phyloP scores from a whole-genome alignment of 148 eudicot genomes.

The Limonium bicolor region DNA sequence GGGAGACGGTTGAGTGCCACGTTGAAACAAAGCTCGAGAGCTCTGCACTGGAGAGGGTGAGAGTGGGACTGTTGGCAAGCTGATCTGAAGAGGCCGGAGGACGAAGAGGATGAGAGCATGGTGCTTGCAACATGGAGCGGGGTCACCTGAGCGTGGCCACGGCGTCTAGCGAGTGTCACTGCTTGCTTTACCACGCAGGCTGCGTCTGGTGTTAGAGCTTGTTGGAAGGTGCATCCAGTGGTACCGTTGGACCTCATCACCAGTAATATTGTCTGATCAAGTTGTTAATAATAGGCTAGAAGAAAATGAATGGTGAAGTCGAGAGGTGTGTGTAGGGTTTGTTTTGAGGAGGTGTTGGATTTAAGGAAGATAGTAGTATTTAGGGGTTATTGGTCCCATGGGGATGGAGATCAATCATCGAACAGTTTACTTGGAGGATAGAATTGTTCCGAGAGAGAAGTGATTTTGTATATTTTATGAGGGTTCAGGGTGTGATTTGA shows the following conservation, averaged over 20 bases:
- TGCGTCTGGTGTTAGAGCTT: conserved; percentile 63
- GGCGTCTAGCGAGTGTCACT: conserved; percentile 36
- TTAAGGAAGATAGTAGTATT: too few species aligned
- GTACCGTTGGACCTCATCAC: conserved; percentile 59
- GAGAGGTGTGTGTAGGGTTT: too few species aligned
- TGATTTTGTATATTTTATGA: too few species aligned
- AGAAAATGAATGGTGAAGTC: too few species aligned
- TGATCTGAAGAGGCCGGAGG: conserved; percentile 48
- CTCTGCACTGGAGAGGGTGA: conserved; percentile 77
- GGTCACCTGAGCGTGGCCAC: conserved; percentile 86
- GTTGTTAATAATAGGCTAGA: too few species aligned
- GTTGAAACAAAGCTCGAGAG: conserved; percentile 88
- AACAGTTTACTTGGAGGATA: too few species aligned
- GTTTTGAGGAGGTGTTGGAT: too few species aligned
- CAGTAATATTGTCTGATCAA: too few species aligned
- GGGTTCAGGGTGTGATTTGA: too few species aligned
- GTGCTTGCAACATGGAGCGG: conserved; percentile 88
- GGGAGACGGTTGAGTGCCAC: conserved; percentile 86
- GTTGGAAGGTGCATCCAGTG: conserved; percentile 58
- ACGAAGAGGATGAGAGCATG: conserved; percentile 35
- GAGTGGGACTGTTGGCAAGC: conserved; percentile 78
- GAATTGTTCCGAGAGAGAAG: too few species aligned
- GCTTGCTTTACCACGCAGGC: conserved; percentile 65
- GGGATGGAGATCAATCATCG: too few species aligned
- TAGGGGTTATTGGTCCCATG: too few species aligned